These are phyloP conservation scores for Pyricularia sp. DNA, from an alignment of 2,329 filamentous ascomycete genomes.

Conservation along the genomic window DNA sequence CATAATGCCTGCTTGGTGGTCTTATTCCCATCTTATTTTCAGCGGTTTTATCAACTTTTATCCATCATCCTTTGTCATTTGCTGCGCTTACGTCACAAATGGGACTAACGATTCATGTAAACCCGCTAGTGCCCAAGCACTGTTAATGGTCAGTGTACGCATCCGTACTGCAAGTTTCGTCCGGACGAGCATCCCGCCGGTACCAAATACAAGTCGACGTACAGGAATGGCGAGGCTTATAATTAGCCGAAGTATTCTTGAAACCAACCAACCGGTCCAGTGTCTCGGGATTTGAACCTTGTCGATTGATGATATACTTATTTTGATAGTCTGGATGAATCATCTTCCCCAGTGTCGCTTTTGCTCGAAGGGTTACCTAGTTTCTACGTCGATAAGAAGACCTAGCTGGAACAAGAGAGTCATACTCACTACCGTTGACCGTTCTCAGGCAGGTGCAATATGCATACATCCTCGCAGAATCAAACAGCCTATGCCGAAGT, in stretches of 20 bases:
- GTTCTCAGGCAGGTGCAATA: neutral
- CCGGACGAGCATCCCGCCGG: constrained; percentile 40
- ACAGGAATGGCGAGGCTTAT: constrained; percentile 5
- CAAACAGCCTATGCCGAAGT: neutral
- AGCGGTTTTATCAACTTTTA: too few species aligned
- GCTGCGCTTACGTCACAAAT: neutral
- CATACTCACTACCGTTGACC: neutral
- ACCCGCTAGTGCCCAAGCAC: constrained; percentile 36
- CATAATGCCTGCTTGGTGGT: neutral
- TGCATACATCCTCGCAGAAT: neutral
- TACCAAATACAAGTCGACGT: constrained; percentile 30
- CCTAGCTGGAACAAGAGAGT: neutral
- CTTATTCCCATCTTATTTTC: too few species aligned
- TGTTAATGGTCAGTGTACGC: constrained; percentile 34
- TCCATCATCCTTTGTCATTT: neutral
- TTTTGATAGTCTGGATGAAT: neutral
- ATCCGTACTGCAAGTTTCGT: constrained; percentile 43
- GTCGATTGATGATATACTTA: neutral
- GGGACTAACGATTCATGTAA: neutral
- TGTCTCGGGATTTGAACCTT: neutral
- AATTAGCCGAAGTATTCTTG: neutral
- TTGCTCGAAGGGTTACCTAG: neutral
- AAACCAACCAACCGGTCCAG: neutral
- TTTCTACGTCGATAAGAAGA: neutral
- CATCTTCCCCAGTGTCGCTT: neutral